Conservation (phyloP, 495 filamentous ascomycete species). For the Evansstolkia leycettana region DNA sequence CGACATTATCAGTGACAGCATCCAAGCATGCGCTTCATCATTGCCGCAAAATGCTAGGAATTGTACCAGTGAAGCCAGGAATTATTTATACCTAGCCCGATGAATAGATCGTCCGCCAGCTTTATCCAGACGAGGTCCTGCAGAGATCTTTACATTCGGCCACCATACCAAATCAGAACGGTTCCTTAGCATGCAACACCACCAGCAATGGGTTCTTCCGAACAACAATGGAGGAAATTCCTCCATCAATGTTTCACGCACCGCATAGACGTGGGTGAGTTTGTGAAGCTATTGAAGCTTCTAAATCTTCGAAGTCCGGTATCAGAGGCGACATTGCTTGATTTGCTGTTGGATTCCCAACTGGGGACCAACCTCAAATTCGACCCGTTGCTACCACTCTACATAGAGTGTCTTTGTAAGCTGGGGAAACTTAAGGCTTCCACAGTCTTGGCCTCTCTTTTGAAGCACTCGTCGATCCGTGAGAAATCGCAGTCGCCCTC, state of each 20-base stretch:
- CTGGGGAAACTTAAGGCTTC: slow-evolving; percentile 39
- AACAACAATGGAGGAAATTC: slow-evolving; percentile 31
- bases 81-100: too few relatives aligned
- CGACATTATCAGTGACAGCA: too few relatives aligned
- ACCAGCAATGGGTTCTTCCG: slow-evolving; percentile 14
- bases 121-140: too few relatives aligned
- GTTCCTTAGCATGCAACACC: not conserved
- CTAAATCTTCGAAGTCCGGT: slow-evolving; percentile 20
- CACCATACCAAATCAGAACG: too few relatives aligned
- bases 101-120: too few relatives aligned
- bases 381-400: slow-evolving; percentile 52
- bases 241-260: slow-evolving; percentile 30
- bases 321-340: slow-evolving; percentile 35
- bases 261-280: slow-evolving; percentile 31
- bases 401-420: slow-evolving; percentile 48
- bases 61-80: too few relatives aligned
- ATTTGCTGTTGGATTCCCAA: slow-evolving; percentile 46
- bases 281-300: slow-evolving; percentile 24
- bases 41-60: too few relatives aligned
- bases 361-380: slow-evolving; percentile 33
- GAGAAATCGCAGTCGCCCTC: slow-evolving; percentile 8
- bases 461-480: slow-evolving; percentile 42
- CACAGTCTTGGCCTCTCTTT: slow-evolving; percentile 44
- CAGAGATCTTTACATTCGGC: too few relatives aligned
- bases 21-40: too few relatives aligned